phyloP scores from a whole-genome alignment of 1,284 basidiomycete genomes.

The Trametes polyzona region DNA sequence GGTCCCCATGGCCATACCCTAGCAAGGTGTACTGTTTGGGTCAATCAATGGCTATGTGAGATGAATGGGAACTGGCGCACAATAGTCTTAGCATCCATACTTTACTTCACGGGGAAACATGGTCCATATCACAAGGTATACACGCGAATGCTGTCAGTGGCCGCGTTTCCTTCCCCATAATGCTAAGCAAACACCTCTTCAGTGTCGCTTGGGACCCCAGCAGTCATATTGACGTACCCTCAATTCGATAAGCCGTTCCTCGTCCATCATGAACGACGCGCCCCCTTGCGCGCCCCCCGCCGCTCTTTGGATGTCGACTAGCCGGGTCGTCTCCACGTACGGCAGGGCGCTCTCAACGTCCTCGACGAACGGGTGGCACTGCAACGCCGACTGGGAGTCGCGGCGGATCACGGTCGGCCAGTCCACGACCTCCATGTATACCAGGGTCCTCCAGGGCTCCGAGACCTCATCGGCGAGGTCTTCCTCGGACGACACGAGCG shows the following conservation, averaged over 20 bases:
- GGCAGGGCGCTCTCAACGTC: conserved; percentile 15
- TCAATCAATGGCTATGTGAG: too few relatives aligned
- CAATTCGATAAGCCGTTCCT: conserved; percentile 17
- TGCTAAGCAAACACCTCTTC: too few relatives aligned
- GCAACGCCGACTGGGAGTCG: conserved; percentile 1
- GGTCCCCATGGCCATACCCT: too few relatives aligned
- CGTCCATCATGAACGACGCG: conserved; percentile 18
- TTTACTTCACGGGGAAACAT: too few relatives aligned
- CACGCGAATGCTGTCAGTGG: background rate
- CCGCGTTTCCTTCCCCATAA: background rate
- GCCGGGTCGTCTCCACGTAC: conserved; percentile 5
- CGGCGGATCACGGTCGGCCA: conserved; percentile 7
- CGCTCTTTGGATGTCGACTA: background rate
- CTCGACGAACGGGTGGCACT: conserved; percentile 11
- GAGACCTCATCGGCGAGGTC: background rate
- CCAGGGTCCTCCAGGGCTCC: background rate
- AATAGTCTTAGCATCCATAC: too few relatives aligned
- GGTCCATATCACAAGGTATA: conserved; percentile 11
- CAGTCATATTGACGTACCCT: conserved; percentile 1
- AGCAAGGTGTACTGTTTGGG: too few relatives aligned
- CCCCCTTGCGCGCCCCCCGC: background rate
- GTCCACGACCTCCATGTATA: conserved; percentile 3
- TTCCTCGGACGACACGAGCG: background rate
- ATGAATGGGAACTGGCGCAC: too few relatives aligned
- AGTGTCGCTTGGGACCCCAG: too few relatives aligned